These are phyloP conservation scores for Telfairia occidentalis DNA, from an alignment of 331 rosid genomes.

Conservation along the genomic window DNA sequence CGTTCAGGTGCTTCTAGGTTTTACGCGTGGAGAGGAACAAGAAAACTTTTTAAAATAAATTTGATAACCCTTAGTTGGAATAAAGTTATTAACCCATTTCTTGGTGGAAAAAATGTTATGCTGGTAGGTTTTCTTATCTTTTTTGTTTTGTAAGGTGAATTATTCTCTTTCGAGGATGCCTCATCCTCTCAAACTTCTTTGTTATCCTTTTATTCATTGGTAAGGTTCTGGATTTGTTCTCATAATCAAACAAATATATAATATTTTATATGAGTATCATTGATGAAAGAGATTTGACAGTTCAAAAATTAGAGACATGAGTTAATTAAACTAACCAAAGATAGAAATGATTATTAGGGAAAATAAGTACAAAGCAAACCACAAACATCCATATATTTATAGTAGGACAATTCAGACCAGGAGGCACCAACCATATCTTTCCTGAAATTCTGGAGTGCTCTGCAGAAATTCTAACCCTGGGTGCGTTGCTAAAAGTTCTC, in stretches of 20 bases:
- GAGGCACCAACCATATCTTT: slow-evolving; percentile 74
- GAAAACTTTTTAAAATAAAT: too few relatives aligned
- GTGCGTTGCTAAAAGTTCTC: slow-evolving; percentile 91
- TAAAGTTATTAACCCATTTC: background rate
- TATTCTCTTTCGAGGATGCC: background rate
- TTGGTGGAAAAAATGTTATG: background rate
- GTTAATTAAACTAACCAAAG: background rate
- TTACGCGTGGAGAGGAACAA: background rate
- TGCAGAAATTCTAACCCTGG: slow-evolving; percentile 97
- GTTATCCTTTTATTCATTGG: background rate
- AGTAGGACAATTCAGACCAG: background rate
- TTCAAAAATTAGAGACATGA: background rate
- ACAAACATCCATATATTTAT: background rate
- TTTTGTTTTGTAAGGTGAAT: background rate
- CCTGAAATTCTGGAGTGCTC: slow-evolving; percentile 98
- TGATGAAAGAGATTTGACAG: slow-evolving; percentile 6
- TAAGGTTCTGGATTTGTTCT: background rate
- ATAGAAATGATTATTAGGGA: background rate
- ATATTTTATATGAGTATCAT: background rate
- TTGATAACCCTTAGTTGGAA: too few relatives aligned
- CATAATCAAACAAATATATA: background rate
- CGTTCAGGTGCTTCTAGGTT: background rate
- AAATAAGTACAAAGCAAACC: background rate
- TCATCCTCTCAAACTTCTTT: background rate
- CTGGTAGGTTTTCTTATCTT: background rate